Evolutionary conservation across 441 rosid species (phyloP).

Genomic region (Isatis lusitanica): DNA sequence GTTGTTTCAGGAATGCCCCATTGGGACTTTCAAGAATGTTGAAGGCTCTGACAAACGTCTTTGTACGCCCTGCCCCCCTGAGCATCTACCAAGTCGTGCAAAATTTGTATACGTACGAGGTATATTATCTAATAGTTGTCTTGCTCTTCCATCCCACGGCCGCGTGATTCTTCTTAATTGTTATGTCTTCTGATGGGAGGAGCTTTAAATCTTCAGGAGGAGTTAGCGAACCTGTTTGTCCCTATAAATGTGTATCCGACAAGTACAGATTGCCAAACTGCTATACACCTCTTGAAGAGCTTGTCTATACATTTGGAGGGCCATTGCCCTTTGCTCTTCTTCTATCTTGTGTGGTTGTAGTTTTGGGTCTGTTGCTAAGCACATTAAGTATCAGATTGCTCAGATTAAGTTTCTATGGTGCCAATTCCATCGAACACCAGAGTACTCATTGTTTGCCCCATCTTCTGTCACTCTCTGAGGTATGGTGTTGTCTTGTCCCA

Average conservation of each 20-base stretch:
- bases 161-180: conserved; percentile 19
- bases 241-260: conserved; percentile 87
- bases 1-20: conserved; percentile 81
- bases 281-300: conserved; percentile 95
- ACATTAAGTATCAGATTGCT: conserved; percentile 72
- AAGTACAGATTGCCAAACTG: conserved; percentile 97
- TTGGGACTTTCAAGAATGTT: conserved; percentile 86
- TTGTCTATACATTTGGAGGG: conserved; percentile 92
- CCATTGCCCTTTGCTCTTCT: conserved; percentile 81
- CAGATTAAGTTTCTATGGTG: conserved; percentile 57
- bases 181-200: conserved; percentile 30
- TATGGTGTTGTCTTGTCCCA: conserved; percentile 33
- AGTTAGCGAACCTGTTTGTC: conserved; percentile 65
- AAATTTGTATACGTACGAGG: conserved; percentile 82
- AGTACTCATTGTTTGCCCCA: conserved; percentile 74
- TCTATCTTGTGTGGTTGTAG: conserved; percentile 65
- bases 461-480: conserved; percentile 95
- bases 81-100: conserved; percentile 84
- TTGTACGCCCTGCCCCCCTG: conserved; percentile 81
- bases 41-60: conserved; percentile 87
- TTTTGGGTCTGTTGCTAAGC: conserved; percentile 72
- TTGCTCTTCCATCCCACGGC: conserved; percentile 16
- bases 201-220: conserved; percentile 67
- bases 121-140: conserved; percentile 37
- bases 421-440: conserved; percentile 65